Evolutionary conservation across 129 eudicot genomes (phyloP), one percentile per base, ranked within the genome.

Genomic region (Smallanthus sonchifolius): DNA sequence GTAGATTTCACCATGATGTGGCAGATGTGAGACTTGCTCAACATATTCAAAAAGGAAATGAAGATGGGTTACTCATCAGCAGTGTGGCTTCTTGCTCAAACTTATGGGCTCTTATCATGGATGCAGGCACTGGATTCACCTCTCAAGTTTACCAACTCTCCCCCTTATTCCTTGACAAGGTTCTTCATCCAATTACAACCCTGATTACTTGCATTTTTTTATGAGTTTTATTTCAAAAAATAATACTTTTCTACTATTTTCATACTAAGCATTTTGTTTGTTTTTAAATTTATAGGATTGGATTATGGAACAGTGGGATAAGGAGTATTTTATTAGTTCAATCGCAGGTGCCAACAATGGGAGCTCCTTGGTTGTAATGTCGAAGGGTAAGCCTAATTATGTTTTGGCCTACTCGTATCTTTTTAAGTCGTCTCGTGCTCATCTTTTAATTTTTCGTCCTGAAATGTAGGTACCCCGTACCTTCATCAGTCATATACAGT

Each of bases 241-340:
- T 7, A 40, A 0, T 20, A 10, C 1, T 39, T 56, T 64, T 38
- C 5, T 10, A 49, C 54, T 35, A 28, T 16, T 30, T 17, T 42
- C 5, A 10, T 24, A 4, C 45, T n/a, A 24, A 24, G 30, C 44
- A 72, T 10, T 28, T 4, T 39, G 24, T 66, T 43, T 73, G 38
- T 7, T 24, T 24, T 38, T 19, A 2, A 3, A 14, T 36, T 44
- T 76, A 42, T 60, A 92, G 97, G 97, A 92, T 16, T 92, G 97
- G 97, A 92, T 92, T 37, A 87, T 89, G 94, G 94, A 87, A 70
- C 96, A 89, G 11, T 89, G 98, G 98, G 98, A 92, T 78, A 86
- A 86, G 79, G 84, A 83, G 59, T 89, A 77, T 44, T 92, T 89
- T 73, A 92, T 92, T 47, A 92, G 86, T 82, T 86, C 98, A 32